Evolutionary conservation across 352 stramenopile genomes (phyloP), one percentile per base, ranked within the genome.

Genomic region (Thalassiosira tumida): DNA sequence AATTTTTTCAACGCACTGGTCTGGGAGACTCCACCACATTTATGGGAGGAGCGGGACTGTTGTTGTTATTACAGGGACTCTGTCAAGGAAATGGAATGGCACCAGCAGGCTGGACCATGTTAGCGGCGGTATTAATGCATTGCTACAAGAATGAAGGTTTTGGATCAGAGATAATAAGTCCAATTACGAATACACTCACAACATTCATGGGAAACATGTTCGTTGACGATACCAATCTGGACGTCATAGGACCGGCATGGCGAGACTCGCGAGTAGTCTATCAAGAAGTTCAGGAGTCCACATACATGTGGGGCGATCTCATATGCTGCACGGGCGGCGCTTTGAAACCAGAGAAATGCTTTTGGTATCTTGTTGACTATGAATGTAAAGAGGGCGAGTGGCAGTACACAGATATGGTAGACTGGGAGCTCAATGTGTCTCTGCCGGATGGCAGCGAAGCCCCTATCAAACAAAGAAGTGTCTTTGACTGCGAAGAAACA

Each of bases 1-100:
- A 79, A 62, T 88, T 88, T 47, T 84, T 81, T 38, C 67, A 81
- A 40, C 79, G 72, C 0, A 91, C 80, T 6, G 78, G 33, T 37
- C n/a, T 31, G 21, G 86, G 80, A 2, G 80, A 88, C 17, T 91
- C 70, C 0, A 43, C 38, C 3, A 62, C 43, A 1, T 85, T 70
- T 40, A 75, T 85, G 24, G 79, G 86, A 21, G 86, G 78, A 35
- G n/a, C 4, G 3, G 31, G 41, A 5, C 1, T 35, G 4, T 47
- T 38, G 37, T 13, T 7, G 1, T 43, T 35, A 0, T 54, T 87
- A 0, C 81, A 88, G 15, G 81, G 81, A 4, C 59, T 88, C 13
- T 88, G 81, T 31, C 81, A 82, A 62, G 81, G 81, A 29, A 88
- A 88, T 40, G 50, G 69, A 0, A 29, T 62, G 10, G 65, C 43